Percentiles rank a stretch among this genome's conserved stretches.
phyloP scores from a whole-genome alignment of 495 filamentous ascomycete genomes.

The Podospora anserina region DNA sequence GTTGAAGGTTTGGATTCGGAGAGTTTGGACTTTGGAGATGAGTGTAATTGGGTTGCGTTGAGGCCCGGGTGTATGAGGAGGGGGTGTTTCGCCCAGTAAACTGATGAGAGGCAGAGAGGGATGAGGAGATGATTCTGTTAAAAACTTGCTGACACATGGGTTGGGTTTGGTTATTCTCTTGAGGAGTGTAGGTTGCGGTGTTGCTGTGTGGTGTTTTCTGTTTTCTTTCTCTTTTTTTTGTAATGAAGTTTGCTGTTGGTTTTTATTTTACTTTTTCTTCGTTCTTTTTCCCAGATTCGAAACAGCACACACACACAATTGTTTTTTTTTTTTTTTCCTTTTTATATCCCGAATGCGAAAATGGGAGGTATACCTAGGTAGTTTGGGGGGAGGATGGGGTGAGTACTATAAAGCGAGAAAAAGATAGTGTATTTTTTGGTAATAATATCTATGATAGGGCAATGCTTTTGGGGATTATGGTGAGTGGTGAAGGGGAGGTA shows the following conservation, averaged over 20 bases:
- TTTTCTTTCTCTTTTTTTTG: neutral
- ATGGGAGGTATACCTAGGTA: neutral
- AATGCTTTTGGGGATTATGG: neutral
- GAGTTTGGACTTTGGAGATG: constrained; percentile 99
- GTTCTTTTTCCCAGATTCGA: neutral
- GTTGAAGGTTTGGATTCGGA: constrained; percentile 94
- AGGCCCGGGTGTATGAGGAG: neutral
- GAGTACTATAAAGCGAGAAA: neutral
- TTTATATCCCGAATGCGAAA: neutral
- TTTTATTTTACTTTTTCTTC: neutral
- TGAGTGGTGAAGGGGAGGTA: neutral
- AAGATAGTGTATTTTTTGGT: neutral
- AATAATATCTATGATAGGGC: neutral
- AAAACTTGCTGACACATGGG: neutral
- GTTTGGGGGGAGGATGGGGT: too few species aligned
- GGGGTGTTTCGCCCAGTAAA: neutral
- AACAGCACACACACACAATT: neutral
- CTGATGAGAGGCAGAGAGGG: neutral
- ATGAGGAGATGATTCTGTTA: neutral
- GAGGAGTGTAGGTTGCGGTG: neutral
- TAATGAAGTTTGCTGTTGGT: neutral
- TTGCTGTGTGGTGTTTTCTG: neutral
- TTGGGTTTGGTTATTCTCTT: neutral
- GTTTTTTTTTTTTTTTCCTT: neutral
- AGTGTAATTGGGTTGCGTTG: constrained; percentile 86